phyloP scores from a whole-genome alignment of 2,329 filamentous ascomycete genomes.

The Cytospora schulzeri region DNA sequence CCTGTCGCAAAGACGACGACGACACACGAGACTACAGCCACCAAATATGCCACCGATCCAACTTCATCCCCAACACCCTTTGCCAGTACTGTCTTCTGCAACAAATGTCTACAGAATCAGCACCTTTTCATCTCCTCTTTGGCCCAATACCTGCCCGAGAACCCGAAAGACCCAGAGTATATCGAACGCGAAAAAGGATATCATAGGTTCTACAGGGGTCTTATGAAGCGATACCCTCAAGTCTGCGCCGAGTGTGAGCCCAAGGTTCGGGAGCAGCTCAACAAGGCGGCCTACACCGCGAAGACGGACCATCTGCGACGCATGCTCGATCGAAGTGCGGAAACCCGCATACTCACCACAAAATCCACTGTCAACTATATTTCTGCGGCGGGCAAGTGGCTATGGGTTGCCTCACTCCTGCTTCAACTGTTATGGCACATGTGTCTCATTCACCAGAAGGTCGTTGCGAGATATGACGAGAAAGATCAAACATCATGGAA shows the following conservation, averaged over 20 bases:
- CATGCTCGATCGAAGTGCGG: conserved; percentile 68
- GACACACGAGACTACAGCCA: conserved; percentile 42
- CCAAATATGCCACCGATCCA: conserved; percentile 51
- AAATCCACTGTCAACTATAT: conserved; percentile 46
- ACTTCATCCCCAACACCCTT: conserved; percentile 40
- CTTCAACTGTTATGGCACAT: conserved; percentile 57
- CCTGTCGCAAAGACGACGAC: conserved; percentile 62
- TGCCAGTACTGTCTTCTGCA: conserved; percentile 61
- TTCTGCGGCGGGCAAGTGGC: conserved; percentile 45
- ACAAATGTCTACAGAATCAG: conserved; percentile 85
- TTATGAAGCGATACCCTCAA: conserved; percentile 86
- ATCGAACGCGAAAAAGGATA: conserved; percentile 67
- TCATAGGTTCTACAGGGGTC: conserved; percentile 67
- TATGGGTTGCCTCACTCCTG: conserved; percentile 52
- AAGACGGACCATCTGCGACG: conserved; percentile 79
- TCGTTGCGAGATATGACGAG: conserved; percentile 13
- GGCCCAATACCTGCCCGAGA: conserved; percentile 74
- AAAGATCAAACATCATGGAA: conserved; percentile 31
- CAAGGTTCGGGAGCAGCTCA: conserved; percentile 69
- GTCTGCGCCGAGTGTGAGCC: conserved; percentile 82
- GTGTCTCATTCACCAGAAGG: conserved; percentile 35
- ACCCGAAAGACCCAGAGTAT: conserved; percentile 68
- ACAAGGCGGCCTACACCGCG: conserved; percentile 74
- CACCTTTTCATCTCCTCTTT: conserved; percentile 75
- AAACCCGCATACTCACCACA: conserved; percentile 44